phyloP scores from a whole-genome alignment of 345 rosid genomes.

The Rhodamnia argentea region DNA sequence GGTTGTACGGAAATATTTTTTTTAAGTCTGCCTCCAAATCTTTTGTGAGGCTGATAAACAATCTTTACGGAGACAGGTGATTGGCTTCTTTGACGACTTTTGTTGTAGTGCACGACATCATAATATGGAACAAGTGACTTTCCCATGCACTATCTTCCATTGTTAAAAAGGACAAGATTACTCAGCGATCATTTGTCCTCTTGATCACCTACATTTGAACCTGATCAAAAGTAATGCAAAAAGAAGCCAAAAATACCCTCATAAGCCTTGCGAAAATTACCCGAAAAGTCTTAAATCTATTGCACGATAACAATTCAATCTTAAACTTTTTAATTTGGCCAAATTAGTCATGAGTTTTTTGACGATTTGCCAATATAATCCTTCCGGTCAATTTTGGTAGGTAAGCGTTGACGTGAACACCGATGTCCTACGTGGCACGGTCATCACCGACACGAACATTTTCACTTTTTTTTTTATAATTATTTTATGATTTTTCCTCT shows the following conservation, averaged over 20 bases:
- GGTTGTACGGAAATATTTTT: background rate
- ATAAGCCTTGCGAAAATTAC: background rate
- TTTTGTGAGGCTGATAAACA: background rate
- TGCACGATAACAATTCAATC: rapidly evolving
- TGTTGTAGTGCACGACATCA: background rate
- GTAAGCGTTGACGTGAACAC: background rate
- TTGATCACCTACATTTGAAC: background rate
- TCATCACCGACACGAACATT: rapidly evolving
- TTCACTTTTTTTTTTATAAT: no score
- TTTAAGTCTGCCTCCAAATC: background rate
- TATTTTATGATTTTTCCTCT: no score
- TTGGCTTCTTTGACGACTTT: background rate
- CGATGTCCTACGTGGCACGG: rapidly evolving
- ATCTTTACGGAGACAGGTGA: background rate
- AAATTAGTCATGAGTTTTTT: background rate
- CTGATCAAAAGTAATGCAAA: background rate
- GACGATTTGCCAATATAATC: background rate
- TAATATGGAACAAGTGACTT: background rate
- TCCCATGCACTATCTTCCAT: background rate
- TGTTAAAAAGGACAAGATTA: background rate
- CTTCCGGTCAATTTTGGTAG: background rate
- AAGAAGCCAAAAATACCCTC: background rate
- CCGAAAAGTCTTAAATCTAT: background rate
- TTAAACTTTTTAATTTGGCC: rapidly evolving
- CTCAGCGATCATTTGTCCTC: background rate